Evolutionary conservation across 202 grass and related monocot genomes (phyloP).

Genomic region (Zizania palustris): DNA sequence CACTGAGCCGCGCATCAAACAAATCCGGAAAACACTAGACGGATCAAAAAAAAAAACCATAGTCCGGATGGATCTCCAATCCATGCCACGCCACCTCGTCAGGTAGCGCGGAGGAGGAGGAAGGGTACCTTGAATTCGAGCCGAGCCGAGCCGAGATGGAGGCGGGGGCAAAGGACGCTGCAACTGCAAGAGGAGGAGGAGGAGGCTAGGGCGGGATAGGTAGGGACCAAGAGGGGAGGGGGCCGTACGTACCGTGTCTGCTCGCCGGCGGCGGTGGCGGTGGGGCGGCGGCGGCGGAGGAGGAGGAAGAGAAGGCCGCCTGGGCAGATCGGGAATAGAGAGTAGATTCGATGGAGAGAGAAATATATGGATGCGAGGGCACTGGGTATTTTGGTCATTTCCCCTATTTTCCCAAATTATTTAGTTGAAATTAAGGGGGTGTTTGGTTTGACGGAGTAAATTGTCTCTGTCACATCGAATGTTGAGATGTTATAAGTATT

Average conservation of each 20-base stretch:
- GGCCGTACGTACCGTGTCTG: no score
- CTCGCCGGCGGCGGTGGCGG: no score
- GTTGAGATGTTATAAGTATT: no score
- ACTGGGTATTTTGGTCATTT: not conserved
- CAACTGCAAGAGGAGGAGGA: no score
- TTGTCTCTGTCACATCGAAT: no score
- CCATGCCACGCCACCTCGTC: not conserved
- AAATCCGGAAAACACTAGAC: not conserved
- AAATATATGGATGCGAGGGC: not conserved
- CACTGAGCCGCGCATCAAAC: not conserved
- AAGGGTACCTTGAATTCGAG: not conserved
- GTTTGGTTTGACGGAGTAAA: no score
- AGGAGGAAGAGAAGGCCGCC: not conserved
- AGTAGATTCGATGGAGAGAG: not conserved
- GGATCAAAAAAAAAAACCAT: slow-evolving; percentile 25
- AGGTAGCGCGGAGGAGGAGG: not conserved
- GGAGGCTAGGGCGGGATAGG: no score
- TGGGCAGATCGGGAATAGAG: no score
- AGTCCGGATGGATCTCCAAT: not conserved
- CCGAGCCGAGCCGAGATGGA: not conserved
- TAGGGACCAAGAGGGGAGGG: no score
- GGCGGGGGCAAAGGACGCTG: not conserved
- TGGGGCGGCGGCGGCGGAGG: no score
- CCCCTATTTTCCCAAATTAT: not conserved
- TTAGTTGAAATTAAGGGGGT: not conserved